phyloP scores from a whole-genome alignment of 208 protist species.

The Vickermania spadyakhi region DNA sequence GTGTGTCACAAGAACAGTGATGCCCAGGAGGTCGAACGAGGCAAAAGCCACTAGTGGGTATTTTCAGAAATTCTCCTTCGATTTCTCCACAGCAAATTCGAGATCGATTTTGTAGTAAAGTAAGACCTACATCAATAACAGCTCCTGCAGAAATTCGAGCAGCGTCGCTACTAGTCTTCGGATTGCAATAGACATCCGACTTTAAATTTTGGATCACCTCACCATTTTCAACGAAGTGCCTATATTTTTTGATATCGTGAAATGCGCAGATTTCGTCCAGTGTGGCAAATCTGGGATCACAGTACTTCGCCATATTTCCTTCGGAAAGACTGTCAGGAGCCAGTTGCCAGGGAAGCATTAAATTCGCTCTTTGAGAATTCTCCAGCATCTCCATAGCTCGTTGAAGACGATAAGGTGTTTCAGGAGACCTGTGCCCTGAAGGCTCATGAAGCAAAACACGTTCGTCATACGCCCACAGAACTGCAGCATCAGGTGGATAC shows the following conservation, averaged over 20 bases:
- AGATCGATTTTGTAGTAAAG: conserved; percentile 15
- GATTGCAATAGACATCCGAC: conserved; percentile 76
- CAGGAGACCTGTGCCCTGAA: conserved; percentile 34
- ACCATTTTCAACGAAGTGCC: conserved; percentile 36
- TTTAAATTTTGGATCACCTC: conserved; percentile 28
- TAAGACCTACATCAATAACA: conserved; percentile 46
- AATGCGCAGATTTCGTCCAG: conserved; percentile 48
- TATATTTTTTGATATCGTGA: conserved; percentile 34
- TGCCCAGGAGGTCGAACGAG: conserved; percentile 88
- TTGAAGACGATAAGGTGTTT: conserved; percentile 57
- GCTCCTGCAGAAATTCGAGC: conserved; percentile 45
- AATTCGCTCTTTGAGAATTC: conserved; percentile 20
- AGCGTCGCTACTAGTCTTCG: conserved; percentile 40
- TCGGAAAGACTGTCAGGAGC: conserved; percentile 2
- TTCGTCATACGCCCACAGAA: conserved; percentile 59
- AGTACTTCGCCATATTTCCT: conserved; percentile 5
- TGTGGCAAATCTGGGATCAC: conserved; percentile 36
- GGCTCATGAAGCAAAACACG: conserved; percentile 55
- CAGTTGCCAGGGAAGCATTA: conserved; percentile 49
- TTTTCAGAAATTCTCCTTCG: background rate
- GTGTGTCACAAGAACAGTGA: conserved; percentile 55
- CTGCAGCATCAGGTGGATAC: conserved; percentile 32
- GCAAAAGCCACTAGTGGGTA: conserved; percentile 47
- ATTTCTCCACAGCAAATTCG: background rate
- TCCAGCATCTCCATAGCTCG: conserved; percentile 45